Evolutionary conservation across 176 grass and related monocot species (phyloP).

Genomic region (Pharus latifolius): DNA sequence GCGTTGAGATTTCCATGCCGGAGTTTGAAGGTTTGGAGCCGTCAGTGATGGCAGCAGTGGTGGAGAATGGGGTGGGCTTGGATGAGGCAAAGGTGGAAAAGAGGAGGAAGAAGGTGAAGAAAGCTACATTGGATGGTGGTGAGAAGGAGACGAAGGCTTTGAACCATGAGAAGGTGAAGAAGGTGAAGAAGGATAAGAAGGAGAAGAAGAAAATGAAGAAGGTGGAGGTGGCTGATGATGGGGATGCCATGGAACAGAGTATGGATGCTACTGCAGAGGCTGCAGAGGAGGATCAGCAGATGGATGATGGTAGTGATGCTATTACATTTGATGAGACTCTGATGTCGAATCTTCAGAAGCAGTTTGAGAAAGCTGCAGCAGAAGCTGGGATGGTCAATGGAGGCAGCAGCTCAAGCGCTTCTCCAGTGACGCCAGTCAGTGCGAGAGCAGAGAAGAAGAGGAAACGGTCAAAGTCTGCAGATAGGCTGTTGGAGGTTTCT

Average conservation of each 20-base stretch:
- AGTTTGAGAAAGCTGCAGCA: slow-evolving; percentile 76
- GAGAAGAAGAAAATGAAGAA: slow-evolving; percentile 38
- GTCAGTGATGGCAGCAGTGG: not conserved
- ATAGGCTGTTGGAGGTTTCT: slow-evolving; percentile 8
- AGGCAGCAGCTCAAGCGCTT: slow-evolving; percentile 6
- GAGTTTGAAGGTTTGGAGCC: slow-evolving; percentile 5
- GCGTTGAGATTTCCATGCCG: slow-evolving; percentile 22
- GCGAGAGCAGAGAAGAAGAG: slow-evolving; percentile 54
- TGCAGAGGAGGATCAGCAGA: slow-evolving; percentile 31
- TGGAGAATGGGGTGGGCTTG: slow-evolving; percentile 11
- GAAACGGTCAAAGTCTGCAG: slow-evolving; percentile 40
- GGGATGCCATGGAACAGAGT: not conserved
- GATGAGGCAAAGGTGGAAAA: slow-evolving; percentile 31
- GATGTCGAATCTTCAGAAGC: slow-evolving; percentile 88
- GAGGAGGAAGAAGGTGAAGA: slow-evolving; percentile 46
- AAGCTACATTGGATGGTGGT: not conserved
- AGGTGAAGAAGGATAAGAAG: no score
- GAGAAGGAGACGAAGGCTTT: slow-evolving; percentile 1
- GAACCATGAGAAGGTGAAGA: slow-evolving; percentile 22
- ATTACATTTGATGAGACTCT: slow-evolving; percentile 55
- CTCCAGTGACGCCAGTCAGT: slow-evolving; percentile 13
- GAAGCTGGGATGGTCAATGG: slow-evolving; percentile 65
- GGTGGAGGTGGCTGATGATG: slow-evolving; percentile 2
- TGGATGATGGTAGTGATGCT: slow-evolving; percentile 21
- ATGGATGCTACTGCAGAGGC: slow-evolving; percentile 9